Evolutionary conservation across 2,329 filamentous ascomycete species (phyloP).

Genomic region (Penicillium sp.): DNA sequence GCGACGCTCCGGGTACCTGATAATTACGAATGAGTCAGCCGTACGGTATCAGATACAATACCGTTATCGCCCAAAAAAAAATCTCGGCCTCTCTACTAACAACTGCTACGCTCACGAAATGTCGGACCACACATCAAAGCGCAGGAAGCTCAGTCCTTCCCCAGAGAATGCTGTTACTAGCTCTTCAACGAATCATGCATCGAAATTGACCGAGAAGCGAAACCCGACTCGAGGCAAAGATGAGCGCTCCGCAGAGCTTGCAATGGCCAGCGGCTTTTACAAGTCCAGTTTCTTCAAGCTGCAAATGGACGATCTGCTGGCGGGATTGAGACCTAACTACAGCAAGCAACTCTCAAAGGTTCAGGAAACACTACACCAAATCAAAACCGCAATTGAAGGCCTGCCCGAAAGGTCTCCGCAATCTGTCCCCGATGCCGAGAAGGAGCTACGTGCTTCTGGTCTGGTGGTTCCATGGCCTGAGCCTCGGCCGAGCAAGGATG

Average conservation of each 20-base stretch:
- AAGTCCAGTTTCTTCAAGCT: slow-evolving; percentile 68
- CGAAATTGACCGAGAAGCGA: slow-evolving; percentile 35
- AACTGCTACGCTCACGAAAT: slow-evolving; percentile 20
- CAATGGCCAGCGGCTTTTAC: slow-evolving; percentile 54
- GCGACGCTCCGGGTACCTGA: slow-evolving; percentile 14
- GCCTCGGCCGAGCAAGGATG: slow-evolving; percentile 72
- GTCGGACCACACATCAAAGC: slow-evolving; percentile 43
- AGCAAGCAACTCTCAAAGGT: slow-evolving; percentile 56
- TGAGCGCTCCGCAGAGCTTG: slow-evolving; percentile 36
- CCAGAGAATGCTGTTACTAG: slow-evolving; percentile 18
- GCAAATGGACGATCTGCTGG: slow-evolving; percentile 64
- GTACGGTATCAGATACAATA: slow-evolving; percentile 6
- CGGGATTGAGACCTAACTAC: slow-evolving; percentile 58
- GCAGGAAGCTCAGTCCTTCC: slow-evolving; percentile 49
- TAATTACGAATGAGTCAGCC: slow-evolving; percentile 16
- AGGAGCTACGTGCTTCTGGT: slow-evolving; percentile 63
- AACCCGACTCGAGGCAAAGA: slow-evolving; percentile 21
- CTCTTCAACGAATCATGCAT: slow-evolving; percentile 10
- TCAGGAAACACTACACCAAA: slow-evolving; percentile 54
- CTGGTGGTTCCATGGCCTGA: slow-evolving; percentile 80
- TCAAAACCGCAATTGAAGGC: slow-evolving; percentile 59
- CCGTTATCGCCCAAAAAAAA: slow-evolving; percentile 24
- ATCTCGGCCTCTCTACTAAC: slow-evolving; percentile 14
- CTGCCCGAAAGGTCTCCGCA: slow-evolving; percentile 54
- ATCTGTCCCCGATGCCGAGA: slow-evolving; percentile 64